Percentiles rank a stretch among this genome's conserved stretches.
Conservation (phyloP, 441 rosid species). For the Syzygium syzygioides region DNA sequence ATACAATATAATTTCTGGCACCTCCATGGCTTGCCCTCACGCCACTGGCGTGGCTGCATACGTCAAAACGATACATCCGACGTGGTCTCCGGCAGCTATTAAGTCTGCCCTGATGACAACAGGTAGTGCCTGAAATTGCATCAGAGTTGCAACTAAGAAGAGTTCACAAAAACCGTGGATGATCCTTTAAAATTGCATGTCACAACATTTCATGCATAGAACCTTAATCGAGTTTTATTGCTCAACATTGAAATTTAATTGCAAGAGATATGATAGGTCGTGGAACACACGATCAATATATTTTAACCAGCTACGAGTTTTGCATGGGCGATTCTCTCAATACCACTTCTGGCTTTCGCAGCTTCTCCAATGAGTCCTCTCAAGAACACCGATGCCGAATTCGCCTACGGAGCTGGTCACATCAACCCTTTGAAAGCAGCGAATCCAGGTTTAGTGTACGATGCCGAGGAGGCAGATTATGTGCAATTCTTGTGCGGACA, state of each 20-base stretch:
- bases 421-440: slow-evolving; percentile 19
- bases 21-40: slow-evolving; percentile 19
- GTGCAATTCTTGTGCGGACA: slow-evolving; percentile 25
- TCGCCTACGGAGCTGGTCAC: slow-evolving; percentile 29
- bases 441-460: slow-evolving; percentile 21
- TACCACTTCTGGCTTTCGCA: neutral
- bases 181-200: neutral
- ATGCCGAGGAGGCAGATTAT: slow-evolving; percentile 17
- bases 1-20: slow-evolving; percentile 6
- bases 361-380: slow-evolving; percentile 14
- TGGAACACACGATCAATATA: neutral
- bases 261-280: neutral
- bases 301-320: neutral
- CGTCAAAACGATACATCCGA: slow-evolving; percentile 6
- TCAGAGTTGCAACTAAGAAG: neutral
- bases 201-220: neutral
- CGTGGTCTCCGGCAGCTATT: slow-evolving; percentile 15
- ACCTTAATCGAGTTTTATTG: neutral
- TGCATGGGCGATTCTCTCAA: neutral
- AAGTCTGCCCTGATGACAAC: slow-evolving; percentile 40
- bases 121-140: slow-evolving; percentile 3
- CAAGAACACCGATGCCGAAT: slow-evolving; percentile 21
- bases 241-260: neutral
- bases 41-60: slow-evolving; percentile 6
- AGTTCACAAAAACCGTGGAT: neutral